A percentile compares a stretch with the other conserved stretches of the same genome.
These are phyloP conservation scores for Secale cereale DNA, from an alignment of 176 grass and related monocot genomes.

Conservation along the genomic window DNA sequence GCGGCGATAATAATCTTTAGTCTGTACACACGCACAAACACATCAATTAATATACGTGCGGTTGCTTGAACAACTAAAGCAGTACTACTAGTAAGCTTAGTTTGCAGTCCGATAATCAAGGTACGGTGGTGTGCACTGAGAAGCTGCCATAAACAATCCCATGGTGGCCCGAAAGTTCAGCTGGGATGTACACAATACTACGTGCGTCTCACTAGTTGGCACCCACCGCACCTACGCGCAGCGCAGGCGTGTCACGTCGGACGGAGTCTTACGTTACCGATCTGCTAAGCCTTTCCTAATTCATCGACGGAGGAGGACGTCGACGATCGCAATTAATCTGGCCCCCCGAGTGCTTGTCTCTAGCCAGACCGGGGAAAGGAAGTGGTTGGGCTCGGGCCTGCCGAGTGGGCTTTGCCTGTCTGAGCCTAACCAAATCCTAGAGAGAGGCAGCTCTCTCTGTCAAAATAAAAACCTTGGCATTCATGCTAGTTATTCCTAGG, in stretches of 20 bases:
- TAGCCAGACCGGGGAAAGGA: not conserved
- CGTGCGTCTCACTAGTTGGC: not conserved
- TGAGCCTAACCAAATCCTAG: not conserved
- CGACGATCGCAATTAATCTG: not conserved
- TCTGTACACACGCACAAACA: not conserved
- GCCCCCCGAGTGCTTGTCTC: not conserved
- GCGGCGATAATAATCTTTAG: constrained; percentile 16
- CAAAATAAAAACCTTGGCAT: too few species aligned
- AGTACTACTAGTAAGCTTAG: not conserved
- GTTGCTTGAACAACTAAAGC: constrained; percentile 34
- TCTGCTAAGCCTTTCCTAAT: not conserved
- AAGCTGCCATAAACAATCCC: not conserved
- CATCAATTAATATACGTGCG: not conserved
- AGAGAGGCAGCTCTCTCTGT: not conserved
- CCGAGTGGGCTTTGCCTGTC: not conserved
- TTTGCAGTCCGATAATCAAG: not conserved
- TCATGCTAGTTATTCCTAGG: not conserved
- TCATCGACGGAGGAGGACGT: not conserved
- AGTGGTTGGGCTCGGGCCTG: not conserved
- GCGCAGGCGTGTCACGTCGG: not conserved
- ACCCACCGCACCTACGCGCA: not conserved
- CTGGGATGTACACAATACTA: not conserved
- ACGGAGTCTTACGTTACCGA: not conserved
- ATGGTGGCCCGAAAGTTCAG: not conserved
- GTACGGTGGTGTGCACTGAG: not conserved